These are phyloP conservation scores for Pseudotsuga menziesii DNA, from an alignment of 75 land plant genomes.

Conservation along the genomic window DNA sequence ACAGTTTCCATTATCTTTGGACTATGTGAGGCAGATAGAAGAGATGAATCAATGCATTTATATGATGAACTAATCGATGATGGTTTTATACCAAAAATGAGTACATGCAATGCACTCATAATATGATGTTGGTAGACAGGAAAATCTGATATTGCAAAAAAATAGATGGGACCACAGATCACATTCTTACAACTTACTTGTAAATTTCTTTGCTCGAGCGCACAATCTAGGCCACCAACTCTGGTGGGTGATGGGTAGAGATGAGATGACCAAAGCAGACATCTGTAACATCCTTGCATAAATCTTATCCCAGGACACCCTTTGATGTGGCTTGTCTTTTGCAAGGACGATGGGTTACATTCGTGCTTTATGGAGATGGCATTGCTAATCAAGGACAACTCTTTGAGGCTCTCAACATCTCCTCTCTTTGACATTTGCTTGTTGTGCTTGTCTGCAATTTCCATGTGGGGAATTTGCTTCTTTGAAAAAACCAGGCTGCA, in stretches of 20 bases:
- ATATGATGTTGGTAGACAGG: constrained; percentile 16
- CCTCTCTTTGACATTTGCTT: constrained; percentile 91
- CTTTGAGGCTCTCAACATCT: constrained; percentile 87
- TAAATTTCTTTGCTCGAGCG: too few relatives aligned
- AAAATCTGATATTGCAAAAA: constrained; percentile 10
- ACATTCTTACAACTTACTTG: too few relatives aligned
- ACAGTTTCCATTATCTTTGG: background rate
- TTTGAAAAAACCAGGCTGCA: too few relatives aligned
- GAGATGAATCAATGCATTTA: constrained; percentile 12
- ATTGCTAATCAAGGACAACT: constrained; percentile 95
- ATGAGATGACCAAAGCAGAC: too few relatives aligned
- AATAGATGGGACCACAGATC: too few relatives aligned
- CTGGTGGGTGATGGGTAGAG: too few relatives aligned
- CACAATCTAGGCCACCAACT: too few relatives aligned
- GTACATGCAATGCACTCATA: constrained; percentile 10
- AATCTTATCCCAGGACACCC: too few relatives aligned
- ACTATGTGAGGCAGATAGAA: constrained; percentile 15
- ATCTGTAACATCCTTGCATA: too few relatives aligned
- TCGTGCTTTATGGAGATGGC: constrained; percentile 84
- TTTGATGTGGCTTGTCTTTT: constrained; percentile 79
- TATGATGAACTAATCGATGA: constrained; percentile 2
- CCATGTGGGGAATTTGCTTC: too few relatives aligned
- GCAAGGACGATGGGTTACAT: constrained; percentile 58
- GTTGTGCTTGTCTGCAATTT: constrained; percentile 85
- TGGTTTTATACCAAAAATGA: background rate